phyloP scores from a whole-genome alignment of 2,329 filamentous ascomycete species.

The Fusarium avenaceum region DNA sequence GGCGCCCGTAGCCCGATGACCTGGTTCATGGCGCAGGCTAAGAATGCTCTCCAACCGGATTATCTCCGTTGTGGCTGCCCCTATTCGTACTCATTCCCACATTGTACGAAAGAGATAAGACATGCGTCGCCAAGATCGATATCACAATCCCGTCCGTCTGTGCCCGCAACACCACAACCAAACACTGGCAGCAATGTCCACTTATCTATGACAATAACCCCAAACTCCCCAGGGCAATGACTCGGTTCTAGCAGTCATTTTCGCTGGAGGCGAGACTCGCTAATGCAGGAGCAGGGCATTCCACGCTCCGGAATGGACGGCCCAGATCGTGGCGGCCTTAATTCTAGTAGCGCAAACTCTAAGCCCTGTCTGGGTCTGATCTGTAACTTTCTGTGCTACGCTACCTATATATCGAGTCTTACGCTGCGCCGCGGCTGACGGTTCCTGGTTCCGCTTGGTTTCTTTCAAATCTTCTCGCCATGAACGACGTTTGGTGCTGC shows the following conservation, averaged over 20 bases:
- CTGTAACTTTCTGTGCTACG: no score
- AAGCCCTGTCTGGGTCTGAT: neutral
- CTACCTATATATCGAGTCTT: neutral
- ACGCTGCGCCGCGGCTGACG: neutral
- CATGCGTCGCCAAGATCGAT: neutral
- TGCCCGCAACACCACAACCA: neutral
- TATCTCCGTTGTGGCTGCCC: no score
- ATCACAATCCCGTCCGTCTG: neutral
- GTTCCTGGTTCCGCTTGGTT: no score
- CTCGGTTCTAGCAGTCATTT: neutral
- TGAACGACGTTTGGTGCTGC: neutral
- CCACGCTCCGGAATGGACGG: neutral
- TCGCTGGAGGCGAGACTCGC: no score
- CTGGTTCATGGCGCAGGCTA: no score
- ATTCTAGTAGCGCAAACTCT: neutral
- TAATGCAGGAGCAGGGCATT: neutral
- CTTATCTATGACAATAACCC: no score
- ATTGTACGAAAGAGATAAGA: neutral
- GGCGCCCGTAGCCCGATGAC: no score
- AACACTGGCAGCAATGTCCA: no score
- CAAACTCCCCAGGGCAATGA: neutral
- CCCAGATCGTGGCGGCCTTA: neutral
- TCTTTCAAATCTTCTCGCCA: neutral
- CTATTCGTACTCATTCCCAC: neutral
- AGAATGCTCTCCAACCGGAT: neutral